Conservation (phyloP, 1,284 basidiomycete species). For the Polyporus tsugae region DNA sequence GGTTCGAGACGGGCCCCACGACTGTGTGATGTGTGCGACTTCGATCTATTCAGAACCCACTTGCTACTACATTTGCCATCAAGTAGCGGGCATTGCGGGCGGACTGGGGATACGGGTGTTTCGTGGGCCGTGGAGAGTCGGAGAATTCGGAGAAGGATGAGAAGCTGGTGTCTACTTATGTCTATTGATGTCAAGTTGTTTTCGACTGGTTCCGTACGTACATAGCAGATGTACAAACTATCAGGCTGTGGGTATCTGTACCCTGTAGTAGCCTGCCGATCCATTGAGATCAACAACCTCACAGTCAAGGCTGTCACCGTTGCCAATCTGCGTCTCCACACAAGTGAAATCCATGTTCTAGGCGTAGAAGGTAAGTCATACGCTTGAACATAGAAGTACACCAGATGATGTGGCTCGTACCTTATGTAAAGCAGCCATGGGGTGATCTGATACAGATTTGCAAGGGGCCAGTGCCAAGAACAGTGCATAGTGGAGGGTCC, state of each 20-base stretch:
- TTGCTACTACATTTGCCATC: not conserved
- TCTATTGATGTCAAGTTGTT: not conserved
- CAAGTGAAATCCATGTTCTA: slow-evolving; percentile 83
- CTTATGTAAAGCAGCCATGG: slow-evolving; percentile 81
- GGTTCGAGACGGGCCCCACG: not conserved
- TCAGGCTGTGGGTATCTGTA: slow-evolving; percentile 44
- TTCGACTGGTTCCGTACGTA: not conserved
- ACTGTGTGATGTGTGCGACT: not conserved
- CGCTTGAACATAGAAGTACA: not conserved
- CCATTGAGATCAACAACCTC: slow-evolving; percentile 72
- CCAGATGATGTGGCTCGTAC: slow-evolving; percentile 47
- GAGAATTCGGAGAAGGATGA: not conserved
- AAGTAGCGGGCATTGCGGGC: not conserved
- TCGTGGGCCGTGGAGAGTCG: not conserved
- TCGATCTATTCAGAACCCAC: not conserved
- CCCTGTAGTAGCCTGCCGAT: slow-evolving; percentile 42
- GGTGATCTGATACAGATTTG: slow-evolving; percentile 66
- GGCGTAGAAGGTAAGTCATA: slow-evolving; percentile 4
- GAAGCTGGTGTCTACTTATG: not conserved
- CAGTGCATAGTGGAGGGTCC: not conserved
- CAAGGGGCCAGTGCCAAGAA: not conserved
- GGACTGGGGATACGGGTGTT: not conserved
- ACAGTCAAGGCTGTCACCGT: slow-evolving; percentile 76
- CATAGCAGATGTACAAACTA: not conserved
- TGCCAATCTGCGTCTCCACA: slow-evolving; percentile 86